Evolutionary conservation across 345 rosid genomes (phyloP).

Genomic region (Passiflora organensis): DNA sequence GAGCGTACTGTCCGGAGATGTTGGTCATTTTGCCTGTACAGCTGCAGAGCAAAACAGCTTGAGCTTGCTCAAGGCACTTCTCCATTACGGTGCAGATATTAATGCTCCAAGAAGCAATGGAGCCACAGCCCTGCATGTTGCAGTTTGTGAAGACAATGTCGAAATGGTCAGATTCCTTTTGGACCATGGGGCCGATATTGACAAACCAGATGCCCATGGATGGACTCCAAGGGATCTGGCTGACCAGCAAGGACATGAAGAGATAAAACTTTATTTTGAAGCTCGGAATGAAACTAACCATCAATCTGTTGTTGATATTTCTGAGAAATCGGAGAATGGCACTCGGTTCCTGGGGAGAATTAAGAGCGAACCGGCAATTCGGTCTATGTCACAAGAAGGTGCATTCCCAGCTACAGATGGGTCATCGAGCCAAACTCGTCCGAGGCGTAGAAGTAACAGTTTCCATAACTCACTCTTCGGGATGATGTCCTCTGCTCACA

Average conservation of each 20-base stretch:
- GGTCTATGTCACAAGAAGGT: constrained; percentile 25
- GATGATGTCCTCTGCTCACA: constrained; percentile 57
- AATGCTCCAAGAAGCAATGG: constrained; percentile 46
- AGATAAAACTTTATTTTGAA: constrained; percentile 50
- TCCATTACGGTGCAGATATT: constrained; percentile 47
- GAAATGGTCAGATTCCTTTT: constrained; percentile 67
- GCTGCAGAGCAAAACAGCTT: constrained; percentile 69
- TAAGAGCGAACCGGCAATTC: constrained; percentile 66
- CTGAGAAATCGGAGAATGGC: constrained; percentile 44
- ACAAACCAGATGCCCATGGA: constrained; percentile 49
- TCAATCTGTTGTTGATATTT: constrained; percentile 32
- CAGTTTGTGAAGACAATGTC: constrained; percentile 67
- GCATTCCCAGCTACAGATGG: constrained; percentile 34
- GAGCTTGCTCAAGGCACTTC: constrained; percentile 53
- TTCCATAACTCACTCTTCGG: constrained; percentile 76
- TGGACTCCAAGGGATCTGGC: constrained; percentile 78
- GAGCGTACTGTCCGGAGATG: constrained; percentile 51
- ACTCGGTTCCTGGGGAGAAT: constrained; percentile 52
- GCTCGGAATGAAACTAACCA: constrained; percentile 28
- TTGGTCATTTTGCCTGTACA: constrained; percentile 64
- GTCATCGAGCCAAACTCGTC: constrained; percentile 40
- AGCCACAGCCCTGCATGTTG: constrained; percentile 69
- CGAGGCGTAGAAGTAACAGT: constrained; percentile 52
- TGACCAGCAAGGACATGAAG: constrained; percentile 83
- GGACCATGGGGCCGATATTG: constrained; percentile 60